phyloP scores from a whole-genome alignment of 1,284 basidiomycete genomes.

The Pyrrhoderma noxium region DNA sequence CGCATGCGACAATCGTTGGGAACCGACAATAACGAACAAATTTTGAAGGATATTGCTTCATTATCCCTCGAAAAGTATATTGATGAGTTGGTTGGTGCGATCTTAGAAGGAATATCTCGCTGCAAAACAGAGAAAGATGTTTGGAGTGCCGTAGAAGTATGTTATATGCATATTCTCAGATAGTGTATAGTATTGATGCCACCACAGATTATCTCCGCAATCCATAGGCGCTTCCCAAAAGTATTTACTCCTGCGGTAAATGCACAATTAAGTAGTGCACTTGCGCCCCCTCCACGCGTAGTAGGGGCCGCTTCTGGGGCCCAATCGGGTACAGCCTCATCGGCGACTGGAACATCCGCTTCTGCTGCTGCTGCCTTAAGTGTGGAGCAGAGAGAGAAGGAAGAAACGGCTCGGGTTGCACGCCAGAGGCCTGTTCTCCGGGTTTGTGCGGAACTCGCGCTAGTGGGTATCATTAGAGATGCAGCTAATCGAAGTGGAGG shows the following conservation, averaged over 20 bases:
- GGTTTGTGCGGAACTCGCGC: conserved; percentile 83
- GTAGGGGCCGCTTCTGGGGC: conserved; percentile 14
- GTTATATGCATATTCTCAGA: not conserved
- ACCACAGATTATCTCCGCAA: conserved; percentile 74
- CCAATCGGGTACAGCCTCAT: not conserved
- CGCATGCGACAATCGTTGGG: conserved; percentile 78
- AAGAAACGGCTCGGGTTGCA: conserved; percentile 73
- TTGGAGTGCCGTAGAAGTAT: conserved; percentile 86
- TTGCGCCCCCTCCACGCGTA: conserved; percentile 58
- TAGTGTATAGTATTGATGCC: conserved; percentile 15
- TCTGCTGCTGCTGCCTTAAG: conserved; percentile 38
- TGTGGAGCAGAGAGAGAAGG: conserved; percentile 87
- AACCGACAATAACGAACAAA: conserved; percentile 71
- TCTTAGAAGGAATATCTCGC: conserved; percentile 77
- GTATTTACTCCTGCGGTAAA: conserved; percentile 73
- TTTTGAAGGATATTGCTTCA: conserved; percentile 86
- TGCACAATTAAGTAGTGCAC: conserved; percentile 53
- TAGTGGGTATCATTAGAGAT: conserved; percentile 77
- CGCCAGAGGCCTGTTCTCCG: conserved; percentile 84
- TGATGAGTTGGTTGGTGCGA: conserved; percentile 87
- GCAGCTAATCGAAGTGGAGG: conserved; percentile 62
- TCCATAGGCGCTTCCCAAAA: conserved; percentile 83
- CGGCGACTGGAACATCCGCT: conserved; percentile 18
- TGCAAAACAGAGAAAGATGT: conserved; percentile 89
- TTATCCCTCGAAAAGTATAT: conserved; percentile 93